These are phyloP conservation scores for Apiosordaria backusii DNA, from an alignment of 495 filamentous ascomycete species.

Conservation along the genomic window DNA sequence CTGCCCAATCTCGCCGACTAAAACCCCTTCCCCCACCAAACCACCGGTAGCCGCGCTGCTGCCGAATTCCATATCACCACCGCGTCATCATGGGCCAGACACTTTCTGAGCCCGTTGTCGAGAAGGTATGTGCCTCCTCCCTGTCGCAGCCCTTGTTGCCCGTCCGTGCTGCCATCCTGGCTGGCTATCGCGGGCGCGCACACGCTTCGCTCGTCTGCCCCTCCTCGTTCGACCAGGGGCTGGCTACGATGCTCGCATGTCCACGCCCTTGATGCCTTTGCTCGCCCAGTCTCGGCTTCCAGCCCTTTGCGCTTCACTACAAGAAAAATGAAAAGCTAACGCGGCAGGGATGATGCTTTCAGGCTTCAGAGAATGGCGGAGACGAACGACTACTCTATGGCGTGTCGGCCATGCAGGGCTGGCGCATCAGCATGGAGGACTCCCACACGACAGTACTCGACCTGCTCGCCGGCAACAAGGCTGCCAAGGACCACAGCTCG, in stretches of 20 bases:
- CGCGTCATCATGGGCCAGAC: constrained; percentile 85
- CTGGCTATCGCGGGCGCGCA: constrained; percentile 1
- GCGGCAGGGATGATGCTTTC: constrained; percentile 18
- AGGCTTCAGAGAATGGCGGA: constrained; percentile 84
- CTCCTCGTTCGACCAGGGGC: constrained; percentile 4
- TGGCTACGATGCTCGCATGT: background rate
- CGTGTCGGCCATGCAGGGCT: constrained; percentile 98
- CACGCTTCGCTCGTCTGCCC: constrained; percentile 12
- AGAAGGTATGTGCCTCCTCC: constrained; percentile 75
- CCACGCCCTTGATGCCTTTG: background rate
- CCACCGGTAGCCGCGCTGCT: constrained; percentile 28
- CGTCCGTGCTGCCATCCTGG: constrained; percentile 2
- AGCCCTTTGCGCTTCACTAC: constrained; percentile 11
- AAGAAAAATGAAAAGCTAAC: constrained; percentile 18
- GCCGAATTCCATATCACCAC: constrained; percentile 20
- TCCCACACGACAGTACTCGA: constrained; percentile 87
- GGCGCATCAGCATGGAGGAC: constrained; percentile 99
- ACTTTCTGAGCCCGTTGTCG: constrained; percentile 95
- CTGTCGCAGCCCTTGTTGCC: background rate
- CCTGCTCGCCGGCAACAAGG: constrained; percentile 63
- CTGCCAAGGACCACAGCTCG: constrained; percentile 60
- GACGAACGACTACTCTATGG: constrained; percentile 92
- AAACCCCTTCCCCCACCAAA: constrained; percentile 18
- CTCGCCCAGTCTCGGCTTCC: background rate
- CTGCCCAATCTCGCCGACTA: constrained; percentile 23